Conservation (phyloP, 2,329 filamentous ascomycete genomes). For the Penicillium sp. region DNA sequence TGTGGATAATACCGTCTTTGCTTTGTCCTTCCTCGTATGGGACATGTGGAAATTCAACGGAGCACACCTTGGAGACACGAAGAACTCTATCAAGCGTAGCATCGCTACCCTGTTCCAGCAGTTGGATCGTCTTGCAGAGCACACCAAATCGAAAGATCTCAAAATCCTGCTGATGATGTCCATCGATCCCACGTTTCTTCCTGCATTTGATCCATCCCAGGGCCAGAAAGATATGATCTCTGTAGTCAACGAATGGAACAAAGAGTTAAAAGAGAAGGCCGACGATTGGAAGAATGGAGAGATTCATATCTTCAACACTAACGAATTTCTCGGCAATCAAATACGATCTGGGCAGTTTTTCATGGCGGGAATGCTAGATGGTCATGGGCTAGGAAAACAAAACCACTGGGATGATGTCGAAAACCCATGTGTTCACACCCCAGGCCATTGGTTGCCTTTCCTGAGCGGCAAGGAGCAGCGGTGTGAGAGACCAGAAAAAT, state of each 20-base stretch:
- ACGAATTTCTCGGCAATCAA: slow-evolving; percentile 35
- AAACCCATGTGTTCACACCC: slow-evolving; percentile 30
- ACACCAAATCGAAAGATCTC: slow-evolving; percentile 26
- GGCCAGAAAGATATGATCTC: slow-evolving; percentile 31
- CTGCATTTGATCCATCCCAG: slow-evolving; percentile 26
- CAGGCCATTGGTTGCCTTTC: slow-evolving; percentile 23
- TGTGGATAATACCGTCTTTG: slow-evolving; percentile 31
- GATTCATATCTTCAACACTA: slow-evolving; percentile 39
- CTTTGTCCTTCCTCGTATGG: slow-evolving; percentile 37
- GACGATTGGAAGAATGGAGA: slow-evolving; percentile 30
- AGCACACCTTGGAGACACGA: slow-evolving; percentile 21
- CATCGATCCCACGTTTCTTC: slow-evolving; percentile 39
- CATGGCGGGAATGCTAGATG: slow-evolving; percentile 30
- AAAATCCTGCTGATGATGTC: slow-evolving; percentile 36
- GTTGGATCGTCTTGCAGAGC: slow-evolving; percentile 26
- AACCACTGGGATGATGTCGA: slow-evolving; percentile 33
- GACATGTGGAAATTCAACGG: slow-evolving; percentile 35
- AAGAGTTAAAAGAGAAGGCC: slow-evolving; percentile 24
- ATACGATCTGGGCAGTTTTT: slow-evolving; percentile 37
- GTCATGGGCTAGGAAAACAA: slow-evolving; percentile 30
- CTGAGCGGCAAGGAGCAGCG: slow-evolving; percentile 15
- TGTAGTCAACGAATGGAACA: slow-evolving; percentile 34
- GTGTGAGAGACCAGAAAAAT: slow-evolving; percentile 35
- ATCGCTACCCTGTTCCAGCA: slow-evolving; percentile 31
- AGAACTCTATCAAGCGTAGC: slow-evolving; percentile 25